Percentiles rank a stretch among this genome's conserved stretches.
Conservation (phyloP, 179 eudicot genomes). For the Beta macrorhiza region DNA sequence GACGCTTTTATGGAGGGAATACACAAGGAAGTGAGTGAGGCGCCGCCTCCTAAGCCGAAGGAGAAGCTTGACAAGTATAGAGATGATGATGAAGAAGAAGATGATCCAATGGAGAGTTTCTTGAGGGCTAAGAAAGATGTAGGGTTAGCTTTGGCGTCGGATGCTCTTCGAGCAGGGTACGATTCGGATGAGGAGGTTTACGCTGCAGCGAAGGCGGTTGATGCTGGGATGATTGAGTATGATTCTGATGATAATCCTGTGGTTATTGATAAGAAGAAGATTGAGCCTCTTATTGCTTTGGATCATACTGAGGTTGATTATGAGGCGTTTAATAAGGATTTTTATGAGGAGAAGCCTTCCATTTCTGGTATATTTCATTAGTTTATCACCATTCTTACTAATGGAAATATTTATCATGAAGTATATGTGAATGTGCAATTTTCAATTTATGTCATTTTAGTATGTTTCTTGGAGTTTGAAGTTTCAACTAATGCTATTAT, state of each 20-base stretch:
- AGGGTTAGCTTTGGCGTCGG: conserved; percentile 78
- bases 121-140: conserved; percentile 84
- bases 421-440: neutral
- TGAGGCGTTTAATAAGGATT: conserved; percentile 81
- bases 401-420: neutral
- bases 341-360: conserved; percentile 80
- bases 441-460: neutral
- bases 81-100: conserved; percentile 82
- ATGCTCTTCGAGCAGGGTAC: conserved; percentile 78
- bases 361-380: conserved; percentile 55
- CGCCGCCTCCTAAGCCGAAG: conserved; percentile 63
- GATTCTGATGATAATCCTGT: conserved; percentile 92
- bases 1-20: conserved; percentile 97
- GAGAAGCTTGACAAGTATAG: conserved; percentile 68
- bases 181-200: conserved; percentile 97
- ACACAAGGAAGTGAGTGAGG: conserved; percentile 79
- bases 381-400: neutral
- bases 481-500: neutral
- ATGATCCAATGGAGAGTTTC: conserved; percentile 86
- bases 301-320: conserved; percentile 77
- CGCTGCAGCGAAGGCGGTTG: conserved; percentile 97
- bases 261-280: conserved; percentile 73
- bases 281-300: conserved; percentile 82
- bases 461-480: neutral
- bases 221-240: conserved; percentile 86